Conservation (phyloP, 345 rosid genomes). For the Camelina hispida region DNA sequence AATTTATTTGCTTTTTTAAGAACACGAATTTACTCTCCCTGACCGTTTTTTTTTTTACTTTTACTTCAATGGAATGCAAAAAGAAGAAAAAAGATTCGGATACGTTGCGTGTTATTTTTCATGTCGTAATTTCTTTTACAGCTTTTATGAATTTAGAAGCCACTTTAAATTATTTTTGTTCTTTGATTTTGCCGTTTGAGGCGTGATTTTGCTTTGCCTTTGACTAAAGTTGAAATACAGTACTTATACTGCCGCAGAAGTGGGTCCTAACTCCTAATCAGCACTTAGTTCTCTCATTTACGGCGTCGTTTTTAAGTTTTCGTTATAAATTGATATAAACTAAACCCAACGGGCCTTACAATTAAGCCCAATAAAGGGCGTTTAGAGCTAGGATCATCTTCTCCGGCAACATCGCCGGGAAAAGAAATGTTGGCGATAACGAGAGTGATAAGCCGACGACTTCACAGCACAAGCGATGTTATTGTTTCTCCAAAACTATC, state of each 20-base stretch:
- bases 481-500: slow-evolving; percentile 50
- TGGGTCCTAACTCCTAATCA: slow-evolving; percentile 9
- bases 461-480: slow-evolving; percentile 45
- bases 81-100: background rate
- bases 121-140: slow-evolving; percentile 2
- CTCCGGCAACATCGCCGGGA: slow-evolving; percentile 26
- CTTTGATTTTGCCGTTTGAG: background rate
- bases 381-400: slow-evolving; percentile 1
- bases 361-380: background rate
- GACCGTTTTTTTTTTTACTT: background rate
- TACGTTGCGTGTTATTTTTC: slow-evolving; percentile 26
- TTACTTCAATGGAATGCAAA: no score
- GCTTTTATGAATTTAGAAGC: background rate
- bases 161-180: background rate
- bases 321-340: no score
- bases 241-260: slow-evolving; percentile 1
- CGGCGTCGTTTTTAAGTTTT: background rate
- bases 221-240: slow-evolving; percentile 28
- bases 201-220: slow-evolving; percentile 9
- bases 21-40: slow-evolving; percentile 22
- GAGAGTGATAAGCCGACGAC: slow-evolving; percentile 46
- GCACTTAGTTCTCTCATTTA: background rate
- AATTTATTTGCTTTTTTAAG: slow-evolving; percentile 33
- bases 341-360: background rate
- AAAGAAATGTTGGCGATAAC: slow-evolving; percentile 41